These are phyloP conservation scores for Craterostigma plantagineum DNA, from an alignment of 257 asterid genomes.

Conservation along the genomic window DNA sequence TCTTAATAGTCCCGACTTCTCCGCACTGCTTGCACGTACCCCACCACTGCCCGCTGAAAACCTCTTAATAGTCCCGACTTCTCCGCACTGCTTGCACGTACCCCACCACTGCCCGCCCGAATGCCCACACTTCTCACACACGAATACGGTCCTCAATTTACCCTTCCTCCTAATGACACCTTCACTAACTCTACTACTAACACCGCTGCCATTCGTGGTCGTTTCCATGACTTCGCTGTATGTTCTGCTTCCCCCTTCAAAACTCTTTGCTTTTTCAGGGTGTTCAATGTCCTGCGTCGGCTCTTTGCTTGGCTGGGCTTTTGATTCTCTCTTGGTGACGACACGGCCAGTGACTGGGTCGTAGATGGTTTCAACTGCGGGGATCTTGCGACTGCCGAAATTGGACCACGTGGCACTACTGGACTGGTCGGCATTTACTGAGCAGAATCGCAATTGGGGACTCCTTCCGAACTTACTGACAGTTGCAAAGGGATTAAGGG, in stretches of 20 bases:
- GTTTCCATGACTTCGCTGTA: slow-evolving; percentile 37
- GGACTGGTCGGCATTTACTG: slow-evolving; percentile 19
- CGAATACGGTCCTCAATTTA: slow-evolving; percentile 41
- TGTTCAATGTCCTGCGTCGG: slow-evolving; percentile 9
- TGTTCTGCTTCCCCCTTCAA: slow-evolving; percentile 22
- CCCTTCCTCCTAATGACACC: slow-evolving; percentile 33
- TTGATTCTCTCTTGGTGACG: slow-evolving; percentile 19
- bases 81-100: slow-evolving; percentile 49
- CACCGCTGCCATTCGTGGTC: slow-evolving; percentile 17
- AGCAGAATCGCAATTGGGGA: slow-evolving; percentile 14
- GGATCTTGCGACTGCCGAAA: slow-evolving; percentile 10
- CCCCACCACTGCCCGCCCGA: slow-evolving; percentile 99
- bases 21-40: too few species aligned
- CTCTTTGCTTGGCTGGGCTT: slow-evolving; percentile 4
- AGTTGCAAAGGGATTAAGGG: slow-evolving; percentile 10
- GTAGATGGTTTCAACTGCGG: slow-evolving; percentile 24
- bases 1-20: too few species aligned
- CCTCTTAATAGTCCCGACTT: slow-evolving; percentile 45
- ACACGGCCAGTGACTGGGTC: slow-evolving; percentile 38
- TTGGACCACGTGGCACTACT: slow-evolving; percentile 21
- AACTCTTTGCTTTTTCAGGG: slow-evolving; percentile 8
- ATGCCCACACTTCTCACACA: slow-evolving; percentile 66
- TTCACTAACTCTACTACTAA: slow-evolving; percentile 39
- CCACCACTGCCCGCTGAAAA: too few species aligned
- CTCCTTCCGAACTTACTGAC: slow-evolving; percentile 23